These are phyloP conservation scores for Digitaria exilis DNA, from an alignment of 202 grass and related monocot genomes.

Conservation along the genomic window DNA sequence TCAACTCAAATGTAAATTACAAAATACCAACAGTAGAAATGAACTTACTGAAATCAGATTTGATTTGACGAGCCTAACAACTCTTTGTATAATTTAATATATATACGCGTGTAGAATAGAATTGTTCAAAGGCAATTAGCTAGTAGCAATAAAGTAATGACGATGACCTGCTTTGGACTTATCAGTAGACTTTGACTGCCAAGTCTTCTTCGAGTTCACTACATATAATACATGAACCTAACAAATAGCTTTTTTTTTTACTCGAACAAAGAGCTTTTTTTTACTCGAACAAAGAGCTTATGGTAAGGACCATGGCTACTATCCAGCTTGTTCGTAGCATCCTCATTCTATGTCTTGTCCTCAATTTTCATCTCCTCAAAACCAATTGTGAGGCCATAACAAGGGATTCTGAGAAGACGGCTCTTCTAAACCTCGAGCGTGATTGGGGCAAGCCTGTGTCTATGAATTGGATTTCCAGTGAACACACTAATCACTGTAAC, in stretches of 20 bases:
- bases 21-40: too few relatives aligned
- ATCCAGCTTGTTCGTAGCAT: not conserved
- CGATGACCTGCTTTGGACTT: not conserved
- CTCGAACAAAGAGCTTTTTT: too few relatives aligned
- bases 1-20: too few relatives aligned
- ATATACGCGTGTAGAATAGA: too few relatives aligned
- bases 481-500: slow-evolving; percentile 20
- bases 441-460: slow-evolving; percentile 38
- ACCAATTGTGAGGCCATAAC: not conserved
- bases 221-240: not conserved
- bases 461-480: slow-evolving; percentile 15
- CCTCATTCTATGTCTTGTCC: slow-evolving; percentile 2
- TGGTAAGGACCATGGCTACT: not conserved
- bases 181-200: not conserved
- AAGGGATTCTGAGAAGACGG: not conserved
- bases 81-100: too few relatives aligned
- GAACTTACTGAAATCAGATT: too few relatives aligned
- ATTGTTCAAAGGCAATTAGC: too few relatives aligned
- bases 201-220: not conserved
- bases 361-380: not conserved
- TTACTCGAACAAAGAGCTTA: not conserved
- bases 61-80: too few relatives aligned
- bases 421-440: slow-evolving; percentile 29
- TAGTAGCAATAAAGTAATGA: too few relatives aligned
- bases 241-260: not conserved